Base-by-base conservation (phyloP, 2,329 filamentous ascomycete genomes). In the Salinomyces thailandicus region DNA sequence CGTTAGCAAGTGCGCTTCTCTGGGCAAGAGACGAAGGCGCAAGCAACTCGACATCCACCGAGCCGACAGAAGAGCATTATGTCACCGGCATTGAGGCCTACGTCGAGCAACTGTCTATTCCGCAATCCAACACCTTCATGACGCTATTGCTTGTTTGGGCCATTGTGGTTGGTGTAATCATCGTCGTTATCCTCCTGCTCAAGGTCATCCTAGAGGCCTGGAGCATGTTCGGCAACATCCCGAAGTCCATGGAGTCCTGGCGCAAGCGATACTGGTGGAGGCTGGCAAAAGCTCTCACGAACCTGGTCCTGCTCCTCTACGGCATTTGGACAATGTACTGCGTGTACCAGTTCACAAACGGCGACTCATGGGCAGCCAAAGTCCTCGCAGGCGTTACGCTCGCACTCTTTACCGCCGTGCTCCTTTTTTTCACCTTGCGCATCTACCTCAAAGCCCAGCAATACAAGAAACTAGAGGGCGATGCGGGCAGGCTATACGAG, bases 261-360 rank as follows among this genome's bases (percentile, higher is more conserved):
- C 82, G 91, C 47, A 83, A 93, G 64, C 84, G 93, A 60, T 96
- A 96, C 68, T 96, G 91, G 91, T 82, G 84, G 48, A 77, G 86
- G 37, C 80, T 98, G 58, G 84, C 81, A 31, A 84, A 89, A 43
- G 81, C 86, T 12, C 82, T 96, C 53, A 93, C 86, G 29, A 83
- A 84, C 47, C 71, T 98, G 60, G 86, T 98, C 50, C 71, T 96
- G 42, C 67, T 96, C 13, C 74, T 96, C 2, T 98, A 96, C 62
- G 85, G 91, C 43, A 75, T 94, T 43, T 96, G 91, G 91, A 85
- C 86, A 1, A 67, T 96, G 29, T 96, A 94, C 63, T 96, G 89
- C 59, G 75, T 98, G 44, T 96, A 89, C 61, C 91, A 98, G 57
- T 94, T 96, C 62, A 91, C 81, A 1, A 74, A 79, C 28, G 87